Conservation (phyloP, 352 stramenopile genomes). For the Phytophthora constricta region DNA sequence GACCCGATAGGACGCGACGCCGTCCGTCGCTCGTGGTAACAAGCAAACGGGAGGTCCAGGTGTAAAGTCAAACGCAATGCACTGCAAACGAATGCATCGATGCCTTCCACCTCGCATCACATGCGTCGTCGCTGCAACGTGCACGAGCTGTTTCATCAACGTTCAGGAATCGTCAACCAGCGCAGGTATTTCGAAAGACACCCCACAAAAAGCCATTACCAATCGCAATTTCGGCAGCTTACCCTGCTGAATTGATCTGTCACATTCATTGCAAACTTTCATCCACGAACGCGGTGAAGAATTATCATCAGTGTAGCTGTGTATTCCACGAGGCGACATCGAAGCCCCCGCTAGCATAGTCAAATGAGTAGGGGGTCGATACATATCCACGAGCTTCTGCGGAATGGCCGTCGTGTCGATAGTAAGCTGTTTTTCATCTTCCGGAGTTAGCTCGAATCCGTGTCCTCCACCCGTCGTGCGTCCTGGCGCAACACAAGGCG, state of each 20-base stretch:
- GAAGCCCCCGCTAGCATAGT: not conserved
- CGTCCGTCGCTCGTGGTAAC: constrained; percentile 3
- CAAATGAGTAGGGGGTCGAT: not conserved
- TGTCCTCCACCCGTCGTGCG: not conserved
- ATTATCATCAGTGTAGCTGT: constrained; percentile 1
- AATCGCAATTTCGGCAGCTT: constrained; percentile 14
- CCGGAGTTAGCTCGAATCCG: not conserved
- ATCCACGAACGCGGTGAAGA: constrained; percentile 1
- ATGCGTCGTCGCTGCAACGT: constrained; percentile 6
- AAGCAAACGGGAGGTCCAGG: not conserved
- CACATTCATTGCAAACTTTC: constrained; percentile 12
- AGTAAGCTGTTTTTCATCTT: constrained; percentile 1
- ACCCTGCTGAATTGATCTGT: not conserved
- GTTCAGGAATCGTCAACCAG: constrained; percentile 1
- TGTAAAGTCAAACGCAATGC: constrained; percentile 12
- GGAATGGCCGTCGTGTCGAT: not conserved
- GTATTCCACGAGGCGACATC: constrained; percentile 11
- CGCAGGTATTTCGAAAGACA: not conserved
- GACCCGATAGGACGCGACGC: constrained; percentile 3
- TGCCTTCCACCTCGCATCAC: constrained; percentile 13
- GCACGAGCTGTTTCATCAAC: constrained; percentile 6
- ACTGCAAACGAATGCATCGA: constrained; percentile 13
- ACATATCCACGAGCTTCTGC: not conserved
- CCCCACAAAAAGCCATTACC: constrained; percentile 11
- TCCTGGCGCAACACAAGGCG: not conserved